Conservation (phyloP, 208 protist genomes). For the Trichomonas tenax region DNA sequence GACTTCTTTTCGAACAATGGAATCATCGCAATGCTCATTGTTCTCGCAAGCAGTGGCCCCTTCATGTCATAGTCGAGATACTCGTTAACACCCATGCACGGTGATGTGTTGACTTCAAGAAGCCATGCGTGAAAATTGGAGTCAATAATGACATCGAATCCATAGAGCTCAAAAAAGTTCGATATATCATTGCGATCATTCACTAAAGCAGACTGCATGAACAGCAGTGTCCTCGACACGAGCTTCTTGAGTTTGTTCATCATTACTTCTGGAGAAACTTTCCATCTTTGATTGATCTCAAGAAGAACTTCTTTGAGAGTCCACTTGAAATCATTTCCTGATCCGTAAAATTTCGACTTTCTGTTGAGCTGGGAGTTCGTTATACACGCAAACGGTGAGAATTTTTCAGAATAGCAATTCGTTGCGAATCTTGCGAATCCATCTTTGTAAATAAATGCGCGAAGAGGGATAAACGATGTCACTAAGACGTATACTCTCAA, state of each 20-base stretch:
- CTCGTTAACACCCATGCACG: background rate
- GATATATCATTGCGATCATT: no score
- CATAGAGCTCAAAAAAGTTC: constrained; percentile 19
- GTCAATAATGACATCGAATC: constrained; percentile 29
- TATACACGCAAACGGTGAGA: background rate
- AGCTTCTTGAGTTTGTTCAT: background rate
- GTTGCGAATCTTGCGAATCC: constrained; percentile 27
- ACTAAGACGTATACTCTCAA: constrained; percentile 37
- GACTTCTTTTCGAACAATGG: background rate
- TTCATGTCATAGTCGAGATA: background rate
- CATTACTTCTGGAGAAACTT: background rate
- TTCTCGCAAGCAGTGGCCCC: background rate
- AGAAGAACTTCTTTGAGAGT: background rate
- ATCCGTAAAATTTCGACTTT: background rate
- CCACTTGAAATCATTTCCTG: background rate
- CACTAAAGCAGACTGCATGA: background rate
- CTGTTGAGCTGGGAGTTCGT: background rate
- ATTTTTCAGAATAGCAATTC: background rate
- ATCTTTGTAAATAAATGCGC: constrained; percentile 31
- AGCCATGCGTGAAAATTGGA: background rate
- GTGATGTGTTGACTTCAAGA: constrained; percentile 21
- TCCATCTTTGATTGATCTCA: background rate
- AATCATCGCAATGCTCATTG: background rate
- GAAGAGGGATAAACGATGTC: constrained; percentile 27
- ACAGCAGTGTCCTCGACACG: background rate